phyloP scores from a whole-genome alignment of 768 basidiomycete species.

The Xerocomus spinulosus region DNA sequence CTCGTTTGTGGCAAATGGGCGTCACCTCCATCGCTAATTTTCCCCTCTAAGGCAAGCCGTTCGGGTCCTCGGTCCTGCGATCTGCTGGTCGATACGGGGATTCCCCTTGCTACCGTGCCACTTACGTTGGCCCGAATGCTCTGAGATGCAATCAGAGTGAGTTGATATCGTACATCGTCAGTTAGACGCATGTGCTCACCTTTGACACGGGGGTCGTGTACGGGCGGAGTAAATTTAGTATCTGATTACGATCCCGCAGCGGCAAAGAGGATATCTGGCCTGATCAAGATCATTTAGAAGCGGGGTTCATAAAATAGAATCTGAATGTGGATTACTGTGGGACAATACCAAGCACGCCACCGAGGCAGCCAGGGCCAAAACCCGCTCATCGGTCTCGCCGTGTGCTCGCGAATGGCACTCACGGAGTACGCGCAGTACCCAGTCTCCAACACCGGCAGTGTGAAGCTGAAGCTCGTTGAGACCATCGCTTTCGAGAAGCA shows the following conservation, averaged over 20 bases:
- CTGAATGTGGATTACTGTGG: constrained; percentile 31
- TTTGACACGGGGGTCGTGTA: constrained; percentile 28
- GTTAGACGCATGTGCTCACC: constrained; percentile 24
- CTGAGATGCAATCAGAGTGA: constrained; percentile 23
- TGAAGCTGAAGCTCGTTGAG: constrained; percentile 45
- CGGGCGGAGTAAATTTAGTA: constrained; percentile 41
- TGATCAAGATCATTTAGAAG: constrained; percentile 29
- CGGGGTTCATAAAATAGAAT: constrained; percentile 20
- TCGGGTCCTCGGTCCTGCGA: constrained; percentile 21
- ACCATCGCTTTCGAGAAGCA: constrained; percentile 55
- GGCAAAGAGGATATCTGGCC: constrained; percentile 38
- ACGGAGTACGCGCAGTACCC: constrained; percentile 22
- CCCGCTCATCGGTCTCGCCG: constrained; percentile 9
- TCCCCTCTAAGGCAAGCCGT: background rate
- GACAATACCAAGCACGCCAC: constrained; percentile 35
- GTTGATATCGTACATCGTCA: background rate
- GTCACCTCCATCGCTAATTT: constrained; percentile 10
- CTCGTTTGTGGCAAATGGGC: constrained; percentile 9
- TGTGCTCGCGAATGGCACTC: constrained; percentile 9
- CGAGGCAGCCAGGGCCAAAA: constrained; percentile 27
- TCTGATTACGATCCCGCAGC: constrained; percentile 35
- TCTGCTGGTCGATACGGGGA: constrained; percentile 17
- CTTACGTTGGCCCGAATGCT: constrained; percentile 25
- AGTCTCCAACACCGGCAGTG: constrained; percentile 36
- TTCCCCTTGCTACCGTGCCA: constrained; percentile 16